Conservation (phyloP, 2,329 filamentous ascomycete genomes). For the Cladobotryum mycophilum region DNA sequence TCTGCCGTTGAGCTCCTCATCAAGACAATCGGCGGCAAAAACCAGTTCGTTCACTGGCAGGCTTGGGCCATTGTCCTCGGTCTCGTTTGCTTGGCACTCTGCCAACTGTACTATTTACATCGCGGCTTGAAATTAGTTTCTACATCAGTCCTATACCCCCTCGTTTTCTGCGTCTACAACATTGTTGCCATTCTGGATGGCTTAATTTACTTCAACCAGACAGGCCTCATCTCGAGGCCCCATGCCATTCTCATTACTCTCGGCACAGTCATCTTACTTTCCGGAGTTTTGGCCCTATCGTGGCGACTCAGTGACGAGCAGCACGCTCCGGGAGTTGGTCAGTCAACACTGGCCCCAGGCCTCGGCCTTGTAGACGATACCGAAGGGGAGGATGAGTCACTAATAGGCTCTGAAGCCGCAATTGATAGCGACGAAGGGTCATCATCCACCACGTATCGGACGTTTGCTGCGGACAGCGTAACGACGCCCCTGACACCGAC, state of each 20-base stretch:
- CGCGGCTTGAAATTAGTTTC: constrained; percentile 89
- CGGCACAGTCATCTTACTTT: constrained; percentile 78
- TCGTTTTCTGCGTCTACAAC: constrained; percentile 98
- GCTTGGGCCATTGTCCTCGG: constrained; percentile 86
- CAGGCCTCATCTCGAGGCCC: constrained; percentile 66
- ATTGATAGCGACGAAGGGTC: constrained; percentile 35
- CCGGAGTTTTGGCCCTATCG: constrained; percentile 83
- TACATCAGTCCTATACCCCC: constrained; percentile 89
- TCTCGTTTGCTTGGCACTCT: constrained; percentile 74
- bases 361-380: constrained; percentile 73
- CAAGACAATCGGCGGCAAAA: constrained; percentile 73
- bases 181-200: constrained; percentile 97
- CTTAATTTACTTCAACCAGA: constrained; percentile 92
- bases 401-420: constrained; percentile 42
- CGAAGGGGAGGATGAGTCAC: constrained; percentile 52
- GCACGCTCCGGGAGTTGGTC: constrained; percentile 51
- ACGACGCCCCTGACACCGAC: constrained; percentile 35
- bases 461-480: constrained; percentile 37
- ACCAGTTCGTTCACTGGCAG: constrained; percentile 93
- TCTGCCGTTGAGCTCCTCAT: constrained; percentile 93
- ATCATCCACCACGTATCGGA: constrained; percentile 36
- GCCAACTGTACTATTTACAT: constrained; percentile 92
- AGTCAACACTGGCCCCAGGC: constrained; percentile 72
- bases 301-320: constrained; percentile 85
- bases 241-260: constrained; percentile 77